Evolutionary conservation across 495 filamentous ascomycete species (phyloP).

Genomic region (Aspergillus cavernicola): DNA sequence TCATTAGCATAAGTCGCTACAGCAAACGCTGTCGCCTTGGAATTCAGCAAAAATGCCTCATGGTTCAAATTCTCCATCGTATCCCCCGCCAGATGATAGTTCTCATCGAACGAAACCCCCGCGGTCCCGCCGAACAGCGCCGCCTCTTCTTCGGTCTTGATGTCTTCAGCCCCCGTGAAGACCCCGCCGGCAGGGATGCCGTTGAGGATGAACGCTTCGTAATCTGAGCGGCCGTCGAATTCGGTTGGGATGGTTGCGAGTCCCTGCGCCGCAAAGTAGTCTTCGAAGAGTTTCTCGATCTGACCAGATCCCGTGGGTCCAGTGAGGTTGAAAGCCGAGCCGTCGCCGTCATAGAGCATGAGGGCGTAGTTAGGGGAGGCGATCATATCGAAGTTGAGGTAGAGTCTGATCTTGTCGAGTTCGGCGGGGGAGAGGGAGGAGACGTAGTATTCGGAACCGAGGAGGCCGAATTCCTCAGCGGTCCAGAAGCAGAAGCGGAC

Average conservation of each 20-base stretch:
- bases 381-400: conserved; percentile 81
- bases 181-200: conserved; percentile 63
- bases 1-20: conserved; percentile 59
- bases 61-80: conserved; percentile 55
- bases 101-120: conserved; percentile 55
- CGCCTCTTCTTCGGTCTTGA: conserved; percentile 60
- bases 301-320: conserved; percentile 62
- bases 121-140: conserved; percentile 57
- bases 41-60: conserved; percentile 57
- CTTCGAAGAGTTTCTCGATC: conserved; percentile 60
- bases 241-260: conserved; percentile 45
- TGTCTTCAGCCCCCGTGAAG: conserved; percentile 64
- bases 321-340: conserved; percentile 54
- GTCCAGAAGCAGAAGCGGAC: conserved; percentile 70
- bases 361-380: conserved; percentile 67
- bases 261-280: conserved; percentile 49
- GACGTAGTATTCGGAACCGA: conserved; percentile 63
- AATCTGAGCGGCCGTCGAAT: conserved; percentile 66
- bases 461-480: conserved; percentile 61
- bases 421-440: conserved; percentile 42
- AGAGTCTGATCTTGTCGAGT: conserved; percentile 56
- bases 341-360: conserved; percentile 70
- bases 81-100: conserved; percentile 62
- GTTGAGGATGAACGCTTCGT: conserved; percentile 60
- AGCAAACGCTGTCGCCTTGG: conserved; percentile 57